Evolutionary conservation across 345 rosid species (phyloP), one percentile per base, ranked within the genome.

Genomic region (Eutrema heterophyllum): DNA sequence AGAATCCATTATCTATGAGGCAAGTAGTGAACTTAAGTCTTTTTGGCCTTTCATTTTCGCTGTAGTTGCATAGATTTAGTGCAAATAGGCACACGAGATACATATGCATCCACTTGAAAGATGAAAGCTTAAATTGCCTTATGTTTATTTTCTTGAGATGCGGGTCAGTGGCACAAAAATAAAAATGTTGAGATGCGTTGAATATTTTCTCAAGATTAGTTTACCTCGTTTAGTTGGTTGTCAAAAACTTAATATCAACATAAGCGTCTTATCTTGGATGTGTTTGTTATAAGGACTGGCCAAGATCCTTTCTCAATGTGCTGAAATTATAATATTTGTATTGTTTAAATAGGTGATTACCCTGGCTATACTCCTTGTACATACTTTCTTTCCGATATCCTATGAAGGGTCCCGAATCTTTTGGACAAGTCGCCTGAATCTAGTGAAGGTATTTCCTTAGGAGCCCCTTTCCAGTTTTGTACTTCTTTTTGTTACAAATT

Each of bases 1-100:
- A 56, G 93, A 83, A 82, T 81, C 97, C 72, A 79, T 95, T 70
- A 74, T 86, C n/a, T 89, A 33, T 72, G 99, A 92, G 99, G 99
- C 81, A 83, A 70, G 62, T 50, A 26, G 44, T 48, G 30, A 46
- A 29, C 29, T 54, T 2, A 15, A 18, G 26, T 43, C 57, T 68
- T 67, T 4, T 52, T 48, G 0, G 14, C 68, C 13, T 58, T 50
- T 44, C 21, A 14, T 56, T 43, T 72, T 44, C 15, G 29, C 46
- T 50, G 1, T 43, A 29, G 29, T 33, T 60, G 8, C n/a, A 50
- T 67, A 2, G 3, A 7, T 40, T 32, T 67, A 40, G 55, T 14
- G 10, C 4, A 58, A 29, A 57, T 74, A 36, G 18, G 44, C 29
- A 13, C 52, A 49, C 38, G 16, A 48, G 61, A 35, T 58, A 48